Percentiles rank a stretch among this genome's conserved stretches.
Conservation (phyloP, 768 basidiomycete species). For the Tylopilus felleus region DNA sequence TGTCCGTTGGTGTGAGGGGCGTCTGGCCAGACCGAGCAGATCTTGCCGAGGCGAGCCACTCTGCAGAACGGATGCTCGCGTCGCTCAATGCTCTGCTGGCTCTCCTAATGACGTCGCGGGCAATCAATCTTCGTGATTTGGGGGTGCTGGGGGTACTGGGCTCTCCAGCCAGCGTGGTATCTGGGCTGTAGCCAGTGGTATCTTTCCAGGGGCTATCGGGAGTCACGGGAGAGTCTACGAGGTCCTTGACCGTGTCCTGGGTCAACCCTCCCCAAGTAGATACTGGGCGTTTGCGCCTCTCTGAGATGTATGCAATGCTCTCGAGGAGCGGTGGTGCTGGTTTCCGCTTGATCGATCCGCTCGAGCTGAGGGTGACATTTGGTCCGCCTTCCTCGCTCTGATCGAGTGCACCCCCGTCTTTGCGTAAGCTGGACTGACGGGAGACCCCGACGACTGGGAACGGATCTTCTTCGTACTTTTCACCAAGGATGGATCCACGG, state of each 20-base stretch:
- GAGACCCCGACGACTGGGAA: constrained; percentile 24
- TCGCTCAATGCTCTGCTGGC: constrained; percentile 26
- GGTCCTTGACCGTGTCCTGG: background rate
- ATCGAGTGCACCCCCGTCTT: background rate
- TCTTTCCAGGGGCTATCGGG: constrained; percentile 9
- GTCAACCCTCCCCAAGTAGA: constrained; percentile 28
- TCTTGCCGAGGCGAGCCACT: constrained; percentile 28
- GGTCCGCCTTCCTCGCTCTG: constrained; percentile 13
- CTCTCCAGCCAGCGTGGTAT: background rate
- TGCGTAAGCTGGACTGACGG: constrained; percentile 21
- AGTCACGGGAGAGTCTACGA: constrained; percentile 1
- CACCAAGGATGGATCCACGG: constrained; percentile 25
- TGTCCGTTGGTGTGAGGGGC: constrained; percentile 18
- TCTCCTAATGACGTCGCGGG: constrained; percentile 17
- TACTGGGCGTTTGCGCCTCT: background rate
- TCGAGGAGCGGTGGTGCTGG: constrained; percentile 29
- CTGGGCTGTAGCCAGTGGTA: constrained; percentile 1
- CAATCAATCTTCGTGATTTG: constrained; percentile 11
- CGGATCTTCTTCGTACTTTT: constrained; percentile 22
- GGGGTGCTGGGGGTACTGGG: constrained; percentile 6
- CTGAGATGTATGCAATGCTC: constrained; percentile 8
- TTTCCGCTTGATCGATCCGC: constrained; percentile 29
- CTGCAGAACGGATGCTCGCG: constrained; percentile 29
- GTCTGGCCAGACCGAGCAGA: constrained; percentile 8
- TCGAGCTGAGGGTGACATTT: constrained; percentile 11